Evolutionary conservation across 805 yeast species (phyloP).

Genomic region (Pichia gijzeniarum): DNA sequence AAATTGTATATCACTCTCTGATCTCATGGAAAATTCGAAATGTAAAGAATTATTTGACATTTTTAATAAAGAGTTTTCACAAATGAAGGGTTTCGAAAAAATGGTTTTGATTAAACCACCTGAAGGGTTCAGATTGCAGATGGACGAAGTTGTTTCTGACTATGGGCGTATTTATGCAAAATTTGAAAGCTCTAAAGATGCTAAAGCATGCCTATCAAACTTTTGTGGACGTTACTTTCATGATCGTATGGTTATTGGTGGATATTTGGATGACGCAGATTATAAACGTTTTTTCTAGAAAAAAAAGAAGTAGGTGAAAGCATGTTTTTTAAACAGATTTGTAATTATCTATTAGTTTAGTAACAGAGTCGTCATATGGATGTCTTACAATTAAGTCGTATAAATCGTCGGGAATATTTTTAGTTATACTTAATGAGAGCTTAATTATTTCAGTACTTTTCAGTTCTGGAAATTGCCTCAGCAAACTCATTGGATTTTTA

Average conservation of each 20-base stretch:
- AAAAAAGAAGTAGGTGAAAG: no score
- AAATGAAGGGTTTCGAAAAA: conserved; percentile 45
- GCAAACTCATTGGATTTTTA: conserved; percentile 64
- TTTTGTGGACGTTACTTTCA: conserved; percentile 63
- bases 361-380: conserved; percentile 43
- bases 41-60: conserved; percentile 47
- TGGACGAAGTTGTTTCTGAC: conserved; percentile 45
- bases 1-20: conserved; percentile 61
- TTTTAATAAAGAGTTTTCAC: conserved; percentile 37
- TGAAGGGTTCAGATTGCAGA: conserved; percentile 29
- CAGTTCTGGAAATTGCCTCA: conserved; percentile 66
- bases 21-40: conserved; percentile 44
- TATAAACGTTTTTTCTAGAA: conserved; percentile 33
- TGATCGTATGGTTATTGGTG: conserved; percentile 62
- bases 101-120: conserved; percentile 57
- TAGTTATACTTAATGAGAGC: conserved; percentile 71
- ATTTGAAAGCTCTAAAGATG: conserved; percentile 45
- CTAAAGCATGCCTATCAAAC: conserved; percentile 46
- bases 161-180: conserved; percentile 69
- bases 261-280: conserved; percentile 55
- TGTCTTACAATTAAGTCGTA: conserved; percentile 61
- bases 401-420: conserved; percentile 60
- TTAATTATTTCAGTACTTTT: conserved; percentile 71
- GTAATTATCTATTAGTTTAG: conserved; percentile 23
- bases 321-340: background rate